Conservation (phyloP, 441 rosid genomes). For the Capsella rubella region DNA sequence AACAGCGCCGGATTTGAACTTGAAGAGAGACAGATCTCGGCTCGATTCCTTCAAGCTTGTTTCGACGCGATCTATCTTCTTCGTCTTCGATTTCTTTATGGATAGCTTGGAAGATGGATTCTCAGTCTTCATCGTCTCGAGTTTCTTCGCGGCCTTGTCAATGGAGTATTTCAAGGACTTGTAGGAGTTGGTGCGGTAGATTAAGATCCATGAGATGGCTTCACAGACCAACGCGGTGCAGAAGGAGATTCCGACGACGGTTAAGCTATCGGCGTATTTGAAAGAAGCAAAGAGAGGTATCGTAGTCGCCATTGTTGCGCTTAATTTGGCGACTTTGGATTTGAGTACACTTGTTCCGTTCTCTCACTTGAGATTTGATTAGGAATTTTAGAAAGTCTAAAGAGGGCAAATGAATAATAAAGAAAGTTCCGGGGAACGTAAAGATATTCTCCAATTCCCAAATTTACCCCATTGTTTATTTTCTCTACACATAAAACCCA, state of each 20-base stretch:
- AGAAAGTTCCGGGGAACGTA: neutral
- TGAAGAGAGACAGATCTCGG: conserved; percentile 85
- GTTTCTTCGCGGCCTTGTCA: conserved; percentile 89
- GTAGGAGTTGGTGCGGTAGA: conserved; percentile 79
- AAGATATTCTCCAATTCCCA: neutral
- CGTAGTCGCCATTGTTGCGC: conserved; percentile 48
- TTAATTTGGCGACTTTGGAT: neutral
- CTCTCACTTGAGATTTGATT: conserved; percentile 8
- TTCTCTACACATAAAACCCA: neutral
- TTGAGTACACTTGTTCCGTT: neutral
- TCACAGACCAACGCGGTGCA: conserved; percentile 91
- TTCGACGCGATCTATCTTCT: conserved; percentile 91
- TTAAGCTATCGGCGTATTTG: conserved; percentile 80
- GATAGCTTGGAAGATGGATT: conserved; percentile 52
- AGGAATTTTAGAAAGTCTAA: conserved; percentile 23
- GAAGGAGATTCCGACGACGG: conserved; percentile 82
- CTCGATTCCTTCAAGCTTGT: conserved; percentile 78
- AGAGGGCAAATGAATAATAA: neutral
- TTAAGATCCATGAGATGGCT: conserved; percentile 90
- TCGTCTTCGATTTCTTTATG: conserved; percentile 75
- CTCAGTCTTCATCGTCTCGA: conserved; percentile 86
- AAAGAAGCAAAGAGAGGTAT: conserved; percentile 51
- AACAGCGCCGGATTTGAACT: conserved; percentile 94
- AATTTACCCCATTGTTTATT: neutral
- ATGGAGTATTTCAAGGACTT: conserved; percentile 84